phyloP scores from a whole-genome alignment of 345 rosid species.

The Psidium guajava region DNA sequence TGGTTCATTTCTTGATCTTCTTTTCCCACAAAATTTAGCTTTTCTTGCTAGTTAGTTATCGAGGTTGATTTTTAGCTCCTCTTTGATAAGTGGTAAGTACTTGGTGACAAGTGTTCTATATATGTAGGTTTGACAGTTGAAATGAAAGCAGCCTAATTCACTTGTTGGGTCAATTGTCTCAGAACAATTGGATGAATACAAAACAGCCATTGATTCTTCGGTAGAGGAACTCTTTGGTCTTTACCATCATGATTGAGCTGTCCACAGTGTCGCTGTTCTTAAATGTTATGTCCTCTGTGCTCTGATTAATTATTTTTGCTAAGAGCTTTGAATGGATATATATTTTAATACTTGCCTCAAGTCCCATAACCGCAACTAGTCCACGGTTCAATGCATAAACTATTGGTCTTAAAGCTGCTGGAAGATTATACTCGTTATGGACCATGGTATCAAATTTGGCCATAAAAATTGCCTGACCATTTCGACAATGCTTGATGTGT shows the following conservation, averaged over 20 bases:
- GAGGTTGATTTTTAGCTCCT: not conserved
- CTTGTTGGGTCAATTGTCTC: not conserved
- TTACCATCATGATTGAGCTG: not conserved
- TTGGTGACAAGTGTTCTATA: not conserved
- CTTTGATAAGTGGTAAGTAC: not conserved
- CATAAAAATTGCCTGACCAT: not conserved
- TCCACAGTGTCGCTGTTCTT: not conserved
- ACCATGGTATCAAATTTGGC: not conserved
- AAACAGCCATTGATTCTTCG: not conserved
- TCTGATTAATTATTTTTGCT: not conserved
- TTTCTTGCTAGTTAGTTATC: not conserved
- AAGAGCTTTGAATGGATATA: not conserved
- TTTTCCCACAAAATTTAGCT: not conserved
- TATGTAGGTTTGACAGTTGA: not conserved
- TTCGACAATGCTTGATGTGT: not conserved
- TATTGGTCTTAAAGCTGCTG: not conserved
- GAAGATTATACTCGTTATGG: not conserved
- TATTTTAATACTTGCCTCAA: not conserved
- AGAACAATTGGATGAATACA: not conserved
- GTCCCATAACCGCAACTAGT: not conserved
- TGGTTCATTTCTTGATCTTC: not conserved
- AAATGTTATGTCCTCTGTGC: not conserved
- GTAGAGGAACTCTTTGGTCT: not conserved
- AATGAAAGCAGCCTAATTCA: not conserved
- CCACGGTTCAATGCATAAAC: not conserved